A percentile compares a stretch with the other conserved stretches of the same genome.
Conservation (phyloP, 768 basidiomycete species). For the Rhizopogon roseolus region DNA sequence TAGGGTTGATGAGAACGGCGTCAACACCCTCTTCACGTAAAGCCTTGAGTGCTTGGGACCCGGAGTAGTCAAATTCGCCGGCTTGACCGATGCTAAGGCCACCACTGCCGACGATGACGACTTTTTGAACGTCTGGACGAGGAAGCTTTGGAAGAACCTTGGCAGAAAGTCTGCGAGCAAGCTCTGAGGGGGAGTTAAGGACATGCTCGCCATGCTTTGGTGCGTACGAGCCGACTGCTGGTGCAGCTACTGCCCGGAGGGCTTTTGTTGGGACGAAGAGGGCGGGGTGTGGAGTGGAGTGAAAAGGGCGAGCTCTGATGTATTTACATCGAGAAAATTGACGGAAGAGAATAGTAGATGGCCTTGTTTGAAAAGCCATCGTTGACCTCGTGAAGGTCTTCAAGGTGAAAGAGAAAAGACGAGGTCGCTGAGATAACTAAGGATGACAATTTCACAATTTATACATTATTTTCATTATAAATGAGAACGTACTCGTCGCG, state of each 20-base stretch:
- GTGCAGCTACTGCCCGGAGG: slow-evolving; percentile 64
- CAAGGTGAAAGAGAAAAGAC: slow-evolving; percentile 20
- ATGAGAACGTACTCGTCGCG: slow-evolving; percentile 28
- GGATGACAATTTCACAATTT: not conserved
- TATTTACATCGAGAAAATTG: slow-evolving; percentile 14
- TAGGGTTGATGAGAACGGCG: slow-evolving; percentile 95
- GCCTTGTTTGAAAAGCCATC: not conserved
- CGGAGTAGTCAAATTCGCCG: slow-evolving; percentile 99
- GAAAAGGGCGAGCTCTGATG: slow-evolving; percentile 42
- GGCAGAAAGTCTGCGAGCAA: slow-evolving; percentile 90
- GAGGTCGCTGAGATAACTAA: slow-evolving; percentile 26
- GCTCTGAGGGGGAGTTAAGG: slow-evolving; percentile 90
- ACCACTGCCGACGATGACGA: slow-evolving; percentile 93
- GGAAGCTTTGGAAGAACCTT: slow-evolving; percentile 90
- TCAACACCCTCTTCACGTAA: slow-evolving; percentile 92
- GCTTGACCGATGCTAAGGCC: slow-evolving; percentile 97
- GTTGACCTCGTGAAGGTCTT: not conserved
- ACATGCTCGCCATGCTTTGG: slow-evolving; percentile 67
- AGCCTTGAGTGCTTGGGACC: slow-evolving; percentile 97
- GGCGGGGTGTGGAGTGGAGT: slow-evolving; percentile 36
- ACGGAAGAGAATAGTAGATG: slow-evolving; percentile 7
- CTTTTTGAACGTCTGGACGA: slow-evolving; percentile 89
- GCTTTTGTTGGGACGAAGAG: slow-evolving; percentile 42
- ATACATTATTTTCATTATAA: too few species aligned
- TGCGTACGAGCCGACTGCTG: slow-evolving; percentile 66